Base-by-base conservation (phyloP, 2,329 filamentous ascomycete species). In the Colletotrichum sp. region DNA sequence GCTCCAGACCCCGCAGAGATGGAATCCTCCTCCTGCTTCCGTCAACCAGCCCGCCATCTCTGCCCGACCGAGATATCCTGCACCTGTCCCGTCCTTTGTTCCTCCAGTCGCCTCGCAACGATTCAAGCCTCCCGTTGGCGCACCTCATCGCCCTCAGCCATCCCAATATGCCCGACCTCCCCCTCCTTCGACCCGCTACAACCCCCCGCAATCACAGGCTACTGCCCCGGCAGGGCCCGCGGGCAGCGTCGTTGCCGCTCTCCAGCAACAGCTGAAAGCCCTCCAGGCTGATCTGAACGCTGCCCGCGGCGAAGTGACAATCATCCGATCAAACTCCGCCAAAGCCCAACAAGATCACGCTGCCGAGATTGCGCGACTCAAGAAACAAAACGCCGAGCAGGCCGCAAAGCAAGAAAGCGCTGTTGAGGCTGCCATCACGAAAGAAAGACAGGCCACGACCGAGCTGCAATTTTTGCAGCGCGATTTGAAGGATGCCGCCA, bases 381-480 rank as follows among this genome's bases (percentile, higher is more conserved):
- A 91, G 79, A 92, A 92, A 78, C 84, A 90, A 77, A 92, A 92
- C 79, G 89, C 89, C 2, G 93, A 95, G 67, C 90, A 93, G 77
- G 72, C 92, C 12, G 90, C 90, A 7, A 92, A 90, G 80, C 89
- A 94, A 66, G 91, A 93, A 76, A 89, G 89, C 12, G 90, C 92
- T 12, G 86, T 94, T 6, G 93, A 95, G 77, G 89, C 88, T 8
- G 90, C 92, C n/a, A 87, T 90, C 34, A 91, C 91, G 13, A 92
- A 94, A 24, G 89, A 93, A 75, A 91, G 93, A 79, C 91, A 89
- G 75, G 90, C 91, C 66, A 88, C 91, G 71, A 95, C 93, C 2
- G 93, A 95, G 82, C 90, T 94, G 75, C 89, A 93, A 78, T 97
- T 97, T 81, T 87, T 94, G 32, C 91, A 93, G 80, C 91, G 94